Evolutionary conservation across 495 filamentous ascomycete genomes (phyloP).

Genomic region (Thermothielavioides terrestris): DNA sequence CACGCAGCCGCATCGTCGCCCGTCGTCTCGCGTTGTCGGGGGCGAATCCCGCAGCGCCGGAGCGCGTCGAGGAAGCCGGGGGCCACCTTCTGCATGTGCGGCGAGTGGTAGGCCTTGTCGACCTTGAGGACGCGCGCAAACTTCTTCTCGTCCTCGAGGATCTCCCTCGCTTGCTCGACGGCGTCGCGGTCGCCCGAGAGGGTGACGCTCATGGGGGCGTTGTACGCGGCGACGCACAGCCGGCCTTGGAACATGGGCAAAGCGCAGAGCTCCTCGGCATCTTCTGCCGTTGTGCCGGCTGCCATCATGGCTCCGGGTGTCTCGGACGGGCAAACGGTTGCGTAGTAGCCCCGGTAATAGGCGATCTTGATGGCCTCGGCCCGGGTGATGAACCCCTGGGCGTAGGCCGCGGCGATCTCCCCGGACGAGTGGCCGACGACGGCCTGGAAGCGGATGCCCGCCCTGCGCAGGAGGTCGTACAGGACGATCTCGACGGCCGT

Average conservation of each 20-base stretch:
- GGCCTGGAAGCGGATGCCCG: constrained; percentile 33
- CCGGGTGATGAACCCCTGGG: constrained; percentile 28
- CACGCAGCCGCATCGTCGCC: no score
- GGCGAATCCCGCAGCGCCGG: not conserved
- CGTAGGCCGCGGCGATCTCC: constrained; percentile 48
- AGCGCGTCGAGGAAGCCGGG: constrained; percentile 18
- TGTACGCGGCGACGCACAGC: constrained; percentile 32
- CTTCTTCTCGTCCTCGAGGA: constrained; percentile 6
- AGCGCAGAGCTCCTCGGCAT: not conserved
- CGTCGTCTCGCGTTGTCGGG: not conserved
- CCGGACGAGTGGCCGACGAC: constrained; percentile 55
- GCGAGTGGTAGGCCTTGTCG: constrained; percentile 32
- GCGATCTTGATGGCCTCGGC: constrained; percentile 19
- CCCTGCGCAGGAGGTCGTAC: constrained; percentile 36
- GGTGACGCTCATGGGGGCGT: constrained; percentile 37
- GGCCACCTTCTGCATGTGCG: constrained; percentile 32
- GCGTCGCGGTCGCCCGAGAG: constrained; percentile 33
- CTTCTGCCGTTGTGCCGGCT: not conserved
- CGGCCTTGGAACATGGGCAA: not conserved
- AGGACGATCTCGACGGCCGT: constrained; percentile 43
- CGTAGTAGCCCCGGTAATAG: constrained; percentile 22
- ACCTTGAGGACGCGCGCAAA: constrained; percentile 26
- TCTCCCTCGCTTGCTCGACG: constrained; percentile 16
- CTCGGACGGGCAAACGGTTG: no score
- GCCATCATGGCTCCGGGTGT: not conserved